Evolutionary conservation across 176 grass and related monocot species (phyloP), one percentile per base, ranked within the genome.

Genomic region (Guadua angustifolia): DNA sequence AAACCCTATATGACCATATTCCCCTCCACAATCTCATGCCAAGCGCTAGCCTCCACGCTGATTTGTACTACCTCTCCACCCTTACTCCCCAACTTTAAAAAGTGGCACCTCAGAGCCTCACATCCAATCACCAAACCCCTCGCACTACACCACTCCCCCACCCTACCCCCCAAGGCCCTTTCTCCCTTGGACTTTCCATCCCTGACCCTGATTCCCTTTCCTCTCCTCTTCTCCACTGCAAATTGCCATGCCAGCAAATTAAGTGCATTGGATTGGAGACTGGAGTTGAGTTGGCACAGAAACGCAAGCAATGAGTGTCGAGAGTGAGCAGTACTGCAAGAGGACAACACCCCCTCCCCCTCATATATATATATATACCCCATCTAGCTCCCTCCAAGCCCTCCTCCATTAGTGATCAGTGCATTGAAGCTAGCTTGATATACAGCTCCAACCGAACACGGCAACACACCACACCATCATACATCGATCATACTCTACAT

Each of bases 1-100:
- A 86, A 89, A 83, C 85, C 86, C 91, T 87, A 88, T 77, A 91
- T 88, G 86, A 60, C 89, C 86, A 86, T 93, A 96, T 96, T 96
- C 94, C 83, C 52, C 83, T 64, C 77, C 47, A 46, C 46, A 63
- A 84, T 83, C 88, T 80, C 74, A 19, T 29, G 92, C 93, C 95
- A 98, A 95, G 70, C 77, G 71, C 87, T 93, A 95, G 69, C 35
- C 12, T 91, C 89, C 93, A 90, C 51, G 11, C 50, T 52, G 45
- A 6, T 75, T 95, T 95, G 93, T 92, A 92, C 85, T 87, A 94
- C 79, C 88, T 88, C 90, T 52, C 43, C 89, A 64, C 87, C 87
- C 67, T 91, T 74, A 90, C 94, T n/a, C 84, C 61, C 67, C 84
- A 60, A 58, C 90, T 91, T 89, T 82, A 69, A 90, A 95, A 95